Evolutionary conservation across 805 yeast genomes (phyloP), one percentile per base, ranked within the genome.

Genomic region (Candida coleopterorum): DNA sequence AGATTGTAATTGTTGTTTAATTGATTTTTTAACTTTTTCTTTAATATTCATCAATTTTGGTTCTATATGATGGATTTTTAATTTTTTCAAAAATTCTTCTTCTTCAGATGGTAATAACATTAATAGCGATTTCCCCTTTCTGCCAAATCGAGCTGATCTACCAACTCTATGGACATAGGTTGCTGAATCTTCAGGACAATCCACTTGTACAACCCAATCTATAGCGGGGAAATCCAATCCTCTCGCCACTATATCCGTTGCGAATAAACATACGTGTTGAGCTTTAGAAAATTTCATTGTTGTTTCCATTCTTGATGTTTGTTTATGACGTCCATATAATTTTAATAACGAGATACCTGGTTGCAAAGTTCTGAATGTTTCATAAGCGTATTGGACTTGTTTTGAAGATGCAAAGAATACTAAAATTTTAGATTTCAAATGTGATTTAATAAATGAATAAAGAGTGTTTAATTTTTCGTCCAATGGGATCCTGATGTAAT

Each of bases 91-190:
- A 69, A 90, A 83, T 1, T 77, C 84, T 44, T 77, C 81, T 50
- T 83, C 87, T 59, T 93, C 98, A 28, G 76, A 66, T 2, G 96
- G 95, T 6, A 90, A 72, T 28, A 93, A 62, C 81, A 93, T 78
- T 47, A 93, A 62, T 39, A 93, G 62, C 0, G 95, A 84, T 55
- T 82, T 80, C 8, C 97, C 97, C 27, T 68, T 69, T 49, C 87
- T 78, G 22, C 95, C 96, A 48, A 84, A 85, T 42, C 96, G 70
- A 2, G 96, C 96, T 38, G 83, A 78, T 56, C 96, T 75, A 2
- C 96, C 96, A 8, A 85, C 96, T 52, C 96, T 70, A 50, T 87
- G 96, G 36, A 87, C 85, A 58, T 88, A 87, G 0, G 96, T 88
- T 21, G 88, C 86, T 2, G 78, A 73, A 57, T 85, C 95, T 54